phyloP scores from a whole-genome alignment of 1,284 basidiomycete species.

The Malassezia furfur region DNA sequence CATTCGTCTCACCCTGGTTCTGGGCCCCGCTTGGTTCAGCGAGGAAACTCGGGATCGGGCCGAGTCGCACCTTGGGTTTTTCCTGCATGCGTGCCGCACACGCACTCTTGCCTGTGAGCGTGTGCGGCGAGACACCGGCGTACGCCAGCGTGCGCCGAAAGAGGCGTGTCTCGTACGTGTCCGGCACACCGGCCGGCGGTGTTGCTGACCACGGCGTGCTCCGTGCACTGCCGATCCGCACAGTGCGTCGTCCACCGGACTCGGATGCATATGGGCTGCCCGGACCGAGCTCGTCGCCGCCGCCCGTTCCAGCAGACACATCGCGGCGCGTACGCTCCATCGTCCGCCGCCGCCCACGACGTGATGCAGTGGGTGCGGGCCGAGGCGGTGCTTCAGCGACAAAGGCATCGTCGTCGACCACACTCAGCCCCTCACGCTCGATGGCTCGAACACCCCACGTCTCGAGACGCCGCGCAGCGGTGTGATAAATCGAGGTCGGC shows the following conservation, averaged over 20 bases:
- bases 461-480: constrained; percentile 34
- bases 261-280: not conserved
- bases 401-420: constrained; percentile 25
- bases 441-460: constrained; percentile 37
- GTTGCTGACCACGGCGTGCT: constrained; percentile 11
- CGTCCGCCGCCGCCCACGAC: constrained; percentile 1
- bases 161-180: not conserved
- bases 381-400: not conserved
- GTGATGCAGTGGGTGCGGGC: not conserved
- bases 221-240: constrained; percentile 15
- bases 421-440: constrained; percentile 31
- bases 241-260: constrained; percentile 1
- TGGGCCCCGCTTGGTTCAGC: not conserved
- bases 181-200: constrained; percentile 1
- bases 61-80: constrained; percentile 16
- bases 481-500: constrained; percentile 35
- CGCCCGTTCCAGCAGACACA: not conserved
- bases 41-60: constrained; percentile 4
- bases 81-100: constrained; percentile 10
- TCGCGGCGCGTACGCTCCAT: not conserved
- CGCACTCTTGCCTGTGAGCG: constrained; percentile 16
- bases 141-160: constrained; percentile 16
- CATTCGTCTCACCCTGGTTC: not conserved
- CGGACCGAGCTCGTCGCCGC: not conserved
- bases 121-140: constrained; percentile 10